Evolutionary conservation across 106 monocot genomes (phyloP), one percentile per base, ranked within the genome.

Genomic region (Dendrobium huoshanense): DNA sequence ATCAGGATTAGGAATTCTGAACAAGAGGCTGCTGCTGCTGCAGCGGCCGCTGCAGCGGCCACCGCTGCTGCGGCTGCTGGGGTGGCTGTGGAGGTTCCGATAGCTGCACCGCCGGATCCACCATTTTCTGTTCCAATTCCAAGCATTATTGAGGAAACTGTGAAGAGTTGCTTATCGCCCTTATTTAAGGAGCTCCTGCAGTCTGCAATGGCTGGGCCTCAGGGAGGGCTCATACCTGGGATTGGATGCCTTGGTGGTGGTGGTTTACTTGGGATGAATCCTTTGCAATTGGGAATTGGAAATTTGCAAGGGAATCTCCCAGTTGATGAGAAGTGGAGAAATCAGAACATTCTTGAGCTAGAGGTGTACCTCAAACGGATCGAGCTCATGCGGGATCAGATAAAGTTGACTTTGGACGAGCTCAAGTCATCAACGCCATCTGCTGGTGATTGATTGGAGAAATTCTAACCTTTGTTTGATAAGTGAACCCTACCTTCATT

Each of bases 301-400:
- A 55, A n/a, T 41, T n/a, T 68, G 24, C n/a, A 47, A 22, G 64
- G 55, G 48, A 79, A 56, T 77, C 33, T 79, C 31, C 55, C 49
- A 64, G 25, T 10, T 19, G 89, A 87, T 49, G 98, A 89, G 77
- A 94, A 83, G 89, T 98, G 97, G 97, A 91, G 85, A 84, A 82
- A 84, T 80, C 98, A 98, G 89, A 90, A 88, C 72, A 90, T 95
- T 20, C 75, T 91, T 42, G 98, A 98, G 84, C 83, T 98, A 80
- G 92, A 98, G 87, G 98, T 98, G 64, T 94, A 86, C 80, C 82
- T 88, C 76, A 86, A 88, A 78, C 43, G 98, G 51, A 86, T 92
- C 40, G 94, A 91, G 86, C 92, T 98, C 22, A 67, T 98, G 75
- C 83, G 88, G 73, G 97, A 98, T 37, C 91, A 94, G 78, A 85